Evolutionary conservation across 768 basidiomycete species (phyloP), one percentile per base, ranked within the genome.

Genomic region (Amanita phalloides): DNA sequence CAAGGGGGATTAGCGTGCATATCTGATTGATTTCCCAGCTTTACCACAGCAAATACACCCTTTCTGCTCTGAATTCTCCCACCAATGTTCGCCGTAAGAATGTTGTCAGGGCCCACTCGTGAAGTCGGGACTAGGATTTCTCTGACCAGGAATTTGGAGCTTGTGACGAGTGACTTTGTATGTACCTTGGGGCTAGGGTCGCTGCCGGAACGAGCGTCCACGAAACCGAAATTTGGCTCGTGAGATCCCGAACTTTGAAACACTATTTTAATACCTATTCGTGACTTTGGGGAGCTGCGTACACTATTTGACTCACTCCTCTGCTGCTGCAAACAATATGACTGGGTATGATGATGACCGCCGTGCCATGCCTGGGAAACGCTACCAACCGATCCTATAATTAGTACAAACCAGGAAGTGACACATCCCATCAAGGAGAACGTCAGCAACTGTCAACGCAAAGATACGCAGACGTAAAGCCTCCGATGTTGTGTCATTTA

Each of bases 401-500:
- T 45, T 45, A 45, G 23, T 52, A 52, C 51, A 45, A 32, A 36
- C 42, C 43, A 13, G 44, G 51, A 25, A 45, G 43, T 45, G 51
- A 45, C 51, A 45, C 23, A 13, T 25, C 23, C 51, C 51, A 52
- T 52, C 51, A 52, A 52, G 51, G 51, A 51, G 49, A 51, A 42
- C 44, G 49, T 51, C 49, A 51, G n/a, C 25, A 21, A 30, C 37
- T 43, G 41, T 44, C 41, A 44, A 4, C 2, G 14, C 26, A 21
- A 23, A 42, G 20, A 45, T 45, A 25, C 20, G 43, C 21, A 43
- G 41, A 23, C 41, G 6, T 25, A 41, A 36, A 39, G 30, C 26
- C 11, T 43, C 39, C 41, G 42, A 21, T 17, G 9, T 28, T 23
- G 10, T 44, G 48, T 41, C 7, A 17, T 25, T 44, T 44, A 10